Conservation (phyloP, 78 protist genomes). For the Mastigamoeba balamuthi region DNA sequence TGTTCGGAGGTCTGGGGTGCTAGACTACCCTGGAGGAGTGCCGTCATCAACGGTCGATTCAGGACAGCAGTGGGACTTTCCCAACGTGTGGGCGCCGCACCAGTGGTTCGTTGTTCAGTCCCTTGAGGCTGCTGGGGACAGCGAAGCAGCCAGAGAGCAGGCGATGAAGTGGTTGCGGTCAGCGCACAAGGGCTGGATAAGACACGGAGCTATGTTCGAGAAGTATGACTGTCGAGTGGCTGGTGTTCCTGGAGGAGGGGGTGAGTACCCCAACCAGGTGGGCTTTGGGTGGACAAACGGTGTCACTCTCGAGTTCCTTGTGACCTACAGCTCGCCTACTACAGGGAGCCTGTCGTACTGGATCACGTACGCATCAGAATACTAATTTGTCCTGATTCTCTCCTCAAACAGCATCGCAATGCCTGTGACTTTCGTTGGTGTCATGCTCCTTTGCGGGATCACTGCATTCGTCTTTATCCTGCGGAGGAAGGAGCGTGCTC, state of each 20-base stretch:
- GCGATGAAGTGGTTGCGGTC: not conserved
- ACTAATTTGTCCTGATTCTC: too few relatives aligned
- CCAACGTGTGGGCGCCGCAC: constrained; percentile 51
- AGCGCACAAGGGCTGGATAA: not conserved
- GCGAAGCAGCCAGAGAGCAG: not conserved
- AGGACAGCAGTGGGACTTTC: constrained; percentile 61
- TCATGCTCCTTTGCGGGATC: too few relatives aligned
- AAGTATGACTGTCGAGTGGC: constrained; percentile 26
- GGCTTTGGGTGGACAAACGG: constrained; percentile 69
- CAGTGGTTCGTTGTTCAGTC: constrained; percentile 2
- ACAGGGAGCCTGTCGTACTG: too few relatives aligned
- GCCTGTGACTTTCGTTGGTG: too few relatives aligned
- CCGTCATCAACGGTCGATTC: too few relatives aligned
- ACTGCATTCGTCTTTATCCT: too few relatives aligned
- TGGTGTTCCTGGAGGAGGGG: constrained; percentile 44
- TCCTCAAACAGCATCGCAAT: too few relatives aligned
- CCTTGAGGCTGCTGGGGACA: not conserved
- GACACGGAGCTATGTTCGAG: constrained; percentile 8
- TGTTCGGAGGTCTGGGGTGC: too few relatives aligned
- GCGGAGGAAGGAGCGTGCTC: too few relatives aligned
- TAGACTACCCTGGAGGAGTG: not conserved
- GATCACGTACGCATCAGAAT: too few relatives aligned
- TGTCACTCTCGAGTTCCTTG: constrained; percentile 4
- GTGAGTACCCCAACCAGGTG: constrained; percentile 33
- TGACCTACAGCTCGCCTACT: too few relatives aligned